A percentile compares a stretch with the other conserved stretches of the same genome.
phyloP scores from a whole-genome alignment of 805 yeast species.

The Debaryomyces castellii region DNA sequence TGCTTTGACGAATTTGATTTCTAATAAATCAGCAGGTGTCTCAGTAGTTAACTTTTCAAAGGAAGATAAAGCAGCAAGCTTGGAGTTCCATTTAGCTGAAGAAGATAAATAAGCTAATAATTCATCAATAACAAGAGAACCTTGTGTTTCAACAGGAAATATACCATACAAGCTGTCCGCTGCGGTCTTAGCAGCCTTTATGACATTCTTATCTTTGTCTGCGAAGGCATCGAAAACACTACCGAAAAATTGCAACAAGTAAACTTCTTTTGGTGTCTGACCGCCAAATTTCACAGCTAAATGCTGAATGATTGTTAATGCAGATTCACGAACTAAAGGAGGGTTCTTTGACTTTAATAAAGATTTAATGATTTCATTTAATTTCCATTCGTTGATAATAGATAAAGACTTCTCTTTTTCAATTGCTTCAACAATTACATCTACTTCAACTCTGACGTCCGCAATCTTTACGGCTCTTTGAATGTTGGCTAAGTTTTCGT shows the following conservation, averaged over 20 bases:
- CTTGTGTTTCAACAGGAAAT: conserved; percentile 75
- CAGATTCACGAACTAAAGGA: conserved; percentile 73
- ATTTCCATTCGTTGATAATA: conserved; percentile 60
- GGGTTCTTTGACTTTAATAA: conserved; percentile 74
- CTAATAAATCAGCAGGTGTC: conserved; percentile 82
- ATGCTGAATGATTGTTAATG: conserved; percentile 61
- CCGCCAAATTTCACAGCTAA: conserved; percentile 61
- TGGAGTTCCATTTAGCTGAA: conserved; percentile 92
- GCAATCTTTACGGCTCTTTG: conserved; percentile 50
- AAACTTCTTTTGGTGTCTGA: conserved; percentile 72
- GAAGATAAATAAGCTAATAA: conserved; percentile 65
- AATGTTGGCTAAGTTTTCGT: conserved; percentile 53
- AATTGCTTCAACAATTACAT: conserved; percentile 51
- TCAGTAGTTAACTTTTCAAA: conserved; percentile 76
- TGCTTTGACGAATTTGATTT: conserved; percentile 71
- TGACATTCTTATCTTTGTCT: conserved; percentile 85
- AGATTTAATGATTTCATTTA: conserved; percentile 61
- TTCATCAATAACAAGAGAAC: conserved; percentile 64
- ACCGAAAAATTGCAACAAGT: conserved; percentile 61
- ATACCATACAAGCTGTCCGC: conserved; percentile 66
- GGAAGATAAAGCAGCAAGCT: conserved; percentile 72
- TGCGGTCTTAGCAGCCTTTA: conserved; percentile 82
- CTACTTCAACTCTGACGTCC: conserved; percentile 56
- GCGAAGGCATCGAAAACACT: conserved; percentile 69
- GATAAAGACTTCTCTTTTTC: conserved; percentile 38